Conservation (phyloP, 1,139 yeast genomes). For the Candida buenavistaensis region DNA sequence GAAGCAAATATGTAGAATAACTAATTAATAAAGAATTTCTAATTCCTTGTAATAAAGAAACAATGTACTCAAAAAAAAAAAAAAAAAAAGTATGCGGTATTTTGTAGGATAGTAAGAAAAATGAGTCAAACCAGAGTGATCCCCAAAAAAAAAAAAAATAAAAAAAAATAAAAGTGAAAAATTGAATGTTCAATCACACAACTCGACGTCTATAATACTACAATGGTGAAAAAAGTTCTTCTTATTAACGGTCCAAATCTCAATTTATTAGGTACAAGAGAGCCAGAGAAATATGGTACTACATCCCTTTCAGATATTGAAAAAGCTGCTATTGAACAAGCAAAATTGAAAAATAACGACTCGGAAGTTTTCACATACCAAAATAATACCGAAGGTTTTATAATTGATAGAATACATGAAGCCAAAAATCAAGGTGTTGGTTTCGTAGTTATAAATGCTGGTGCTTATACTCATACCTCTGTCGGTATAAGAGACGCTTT, state of each 20-base stretch:
- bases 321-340: slow-evolving; percentile 39
- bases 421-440: slow-evolving; percentile 42
- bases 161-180: slow-evolving; percentile 1
- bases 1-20: no score
- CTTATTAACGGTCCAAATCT: slow-evolving; percentile 50
- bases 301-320: slow-evolving; percentile 44
- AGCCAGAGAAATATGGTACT: slow-evolving; percentile 51
- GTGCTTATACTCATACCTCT: slow-evolving; percentile 53
- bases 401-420: slow-evolving; percentile 47
- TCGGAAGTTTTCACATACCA: slow-evolving; percentile 36
- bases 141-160: background rate
- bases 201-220: background rate
- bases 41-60: no score
- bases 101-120: no score
- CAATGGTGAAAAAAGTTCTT: slow-evolving; percentile 42
- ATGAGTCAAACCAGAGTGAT: no score
- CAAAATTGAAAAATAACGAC: slow-evolving; percentile 27
- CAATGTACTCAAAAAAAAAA: no score
- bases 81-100: no score
- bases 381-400: slow-evolving; percentile 48
- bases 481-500: slow-evolving; percentile 52
- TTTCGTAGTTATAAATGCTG: slow-evolving; percentile 48
- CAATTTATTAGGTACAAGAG: slow-evolving; percentile 48
- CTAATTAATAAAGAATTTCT: no score
- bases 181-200: background rate